A percentile compares a stretch with the other conserved stretches of the same genome.
These are phyloP conservation scores for Arthrocladium fulminans DNA, from an alignment of 2,329 filamentous ascomycete genomes.

Conservation along the genomic window DNA sequence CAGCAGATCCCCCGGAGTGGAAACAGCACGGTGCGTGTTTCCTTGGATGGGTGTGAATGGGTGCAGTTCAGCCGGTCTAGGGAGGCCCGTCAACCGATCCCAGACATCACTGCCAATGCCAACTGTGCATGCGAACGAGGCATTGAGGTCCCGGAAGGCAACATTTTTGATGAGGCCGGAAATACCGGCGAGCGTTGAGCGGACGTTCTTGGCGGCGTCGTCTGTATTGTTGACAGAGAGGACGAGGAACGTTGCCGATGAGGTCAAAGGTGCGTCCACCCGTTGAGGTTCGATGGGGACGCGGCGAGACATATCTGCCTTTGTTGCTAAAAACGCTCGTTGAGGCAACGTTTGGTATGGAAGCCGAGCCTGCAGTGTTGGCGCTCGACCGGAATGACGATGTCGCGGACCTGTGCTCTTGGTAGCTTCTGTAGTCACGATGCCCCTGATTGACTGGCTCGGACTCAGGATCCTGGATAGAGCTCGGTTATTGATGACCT, in stretches of 20 bases:
- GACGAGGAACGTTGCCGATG: conserved; percentile 47
- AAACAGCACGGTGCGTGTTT: conserved; percentile 42
- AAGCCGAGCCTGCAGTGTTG: too few species aligned
- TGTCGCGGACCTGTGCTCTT: too few species aligned
- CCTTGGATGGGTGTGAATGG: conserved; percentile 38
- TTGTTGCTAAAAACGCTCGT: too few species aligned
- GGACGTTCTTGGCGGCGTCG: conserved; percentile 33
- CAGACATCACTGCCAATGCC: conserved; percentile 47
- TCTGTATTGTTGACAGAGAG: conserved; percentile 31
- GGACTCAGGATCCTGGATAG: too few species aligned
- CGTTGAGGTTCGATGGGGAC: conserved; percentile 38
- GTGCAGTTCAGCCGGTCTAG: conserved; percentile 44
- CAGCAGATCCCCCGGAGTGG: conserved; percentile 49
- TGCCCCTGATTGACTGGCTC: too few species aligned
- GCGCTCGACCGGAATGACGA: too few species aligned
- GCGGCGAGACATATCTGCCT: too few species aligned
- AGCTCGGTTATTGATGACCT: too few species aligned
- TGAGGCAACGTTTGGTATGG: too few species aligned
- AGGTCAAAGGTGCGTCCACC: conserved; percentile 45
- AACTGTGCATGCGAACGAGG: conserved; percentile 44
- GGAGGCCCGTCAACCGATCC: conserved; percentile 39
- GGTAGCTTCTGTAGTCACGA: too few species aligned
- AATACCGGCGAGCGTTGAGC: conserved; percentile 38
- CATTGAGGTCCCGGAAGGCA: conserved; percentile 40
- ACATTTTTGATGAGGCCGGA: conserved; percentile 45